phyloP scores from a whole-genome alignment of 2,329 filamentous ascomycete genomes.

The Xylariales sp. region DNA sequence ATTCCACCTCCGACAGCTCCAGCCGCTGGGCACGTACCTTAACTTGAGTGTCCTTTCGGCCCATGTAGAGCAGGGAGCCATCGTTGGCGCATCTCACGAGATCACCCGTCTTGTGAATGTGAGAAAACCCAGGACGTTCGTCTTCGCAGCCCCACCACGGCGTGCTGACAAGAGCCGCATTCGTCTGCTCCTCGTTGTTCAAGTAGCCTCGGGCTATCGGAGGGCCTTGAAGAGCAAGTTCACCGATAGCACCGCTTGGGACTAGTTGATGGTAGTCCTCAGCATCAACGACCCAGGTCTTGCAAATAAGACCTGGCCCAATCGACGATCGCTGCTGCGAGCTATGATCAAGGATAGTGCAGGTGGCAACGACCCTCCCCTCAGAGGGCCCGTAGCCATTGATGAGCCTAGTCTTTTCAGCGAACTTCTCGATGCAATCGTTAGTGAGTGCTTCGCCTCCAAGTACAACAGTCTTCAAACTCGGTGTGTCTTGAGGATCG shows the following conservation, averaged over 20 bases:
- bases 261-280: slow-evolving; percentile 9
- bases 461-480: slow-evolving; percentile 5
- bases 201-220: slow-evolving; percentile 26
- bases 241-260: slow-evolving; percentile 13
- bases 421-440: slow-evolving; percentile 3
- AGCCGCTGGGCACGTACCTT: slow-evolving; percentile 38
- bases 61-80: slow-evolving; percentile 27
- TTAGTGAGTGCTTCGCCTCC: slow-evolving; percentile 5
- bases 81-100: slow-evolving; percentile 24
- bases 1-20: slow-evolving; percentile 38
- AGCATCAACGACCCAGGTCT: slow-evolving; percentile 10
- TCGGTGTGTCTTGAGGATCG: not conserved
- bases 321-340: slow-evolving; percentile 5
- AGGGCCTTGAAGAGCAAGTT: slow-evolving; percentile 13
- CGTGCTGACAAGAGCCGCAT: slow-evolving; percentile 19
- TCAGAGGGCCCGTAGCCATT: no score
- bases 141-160: slow-evolving; percentile 3
- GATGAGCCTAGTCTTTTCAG: slow-evolving; percentile 3
- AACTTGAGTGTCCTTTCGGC: slow-evolving; percentile 34
- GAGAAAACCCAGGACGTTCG: slow-evolving; percentile 14
- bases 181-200: slow-evolving; percentile 16
- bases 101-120: slow-evolving; percentile 34
- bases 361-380: no score
- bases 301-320: slow-evolving; percentile 2
- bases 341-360: no score